Evolutionary conservation across 2,329 filamentous ascomycete genomes (phyloP).

Genomic region (Neurospora sp.): DNA sequence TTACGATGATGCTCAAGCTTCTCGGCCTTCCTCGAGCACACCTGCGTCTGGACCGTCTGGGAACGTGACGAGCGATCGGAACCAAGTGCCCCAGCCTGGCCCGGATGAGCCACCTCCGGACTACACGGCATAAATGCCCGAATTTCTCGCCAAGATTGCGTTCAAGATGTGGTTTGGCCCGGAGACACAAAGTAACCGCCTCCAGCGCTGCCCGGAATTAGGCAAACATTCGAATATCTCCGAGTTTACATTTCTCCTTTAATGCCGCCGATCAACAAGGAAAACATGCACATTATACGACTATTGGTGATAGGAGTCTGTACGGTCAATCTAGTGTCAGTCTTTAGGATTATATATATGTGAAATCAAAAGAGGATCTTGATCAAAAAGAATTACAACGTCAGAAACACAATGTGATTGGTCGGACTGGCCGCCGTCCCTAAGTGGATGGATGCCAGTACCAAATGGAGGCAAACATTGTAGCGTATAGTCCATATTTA

Average conservation of each 20-base stretch:
- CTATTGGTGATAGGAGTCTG: not conserved
- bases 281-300: not conserved
- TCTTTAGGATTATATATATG: not conserved
- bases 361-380: not conserved
- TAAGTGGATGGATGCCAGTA: not conserved
- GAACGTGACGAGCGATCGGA: slow-evolving; percentile 13
- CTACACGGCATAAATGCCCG: slow-evolving; percentile 47
- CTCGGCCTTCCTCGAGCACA: slow-evolving; percentile 23
- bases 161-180: not conserved
- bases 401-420: not conserved
- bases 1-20: slow-evolving; percentile 54
- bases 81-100: slow-evolving; percentile 25
- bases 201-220: not conserved
- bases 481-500: not conserved
- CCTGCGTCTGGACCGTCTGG: slow-evolving; percentile 17
- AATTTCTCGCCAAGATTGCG: not conserved
- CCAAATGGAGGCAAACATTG: not conserved
- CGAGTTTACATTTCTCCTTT: not conserved
- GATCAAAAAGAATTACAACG: not conserved
- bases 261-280: not conserved
- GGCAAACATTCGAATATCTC: not conserved
- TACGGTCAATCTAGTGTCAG: not conserved
- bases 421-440: not conserved
- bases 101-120: slow-evolving; percentile 75
- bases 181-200: not conserved